A percentile compares a stretch with the other conserved stretches of the same genome.
Conservation (phyloP, 305 asterid genomes). For the Solanum hybrid region DNA sequence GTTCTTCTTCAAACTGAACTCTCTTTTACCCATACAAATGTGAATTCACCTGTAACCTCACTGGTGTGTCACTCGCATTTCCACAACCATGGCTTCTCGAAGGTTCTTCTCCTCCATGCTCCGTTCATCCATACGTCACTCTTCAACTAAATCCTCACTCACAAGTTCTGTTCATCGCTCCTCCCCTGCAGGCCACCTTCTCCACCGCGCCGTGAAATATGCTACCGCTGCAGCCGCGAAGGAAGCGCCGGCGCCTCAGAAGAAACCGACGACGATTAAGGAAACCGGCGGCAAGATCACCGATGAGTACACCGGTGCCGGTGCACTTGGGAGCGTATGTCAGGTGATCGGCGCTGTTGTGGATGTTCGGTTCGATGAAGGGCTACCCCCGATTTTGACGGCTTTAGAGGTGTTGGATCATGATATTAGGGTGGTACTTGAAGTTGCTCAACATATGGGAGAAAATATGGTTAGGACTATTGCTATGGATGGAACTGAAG, state of each 20-base stretch:
- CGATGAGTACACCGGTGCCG: constrained; percentile 45
- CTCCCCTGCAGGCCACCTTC: constrained; percentile 28
- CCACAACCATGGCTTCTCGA: constrained; percentile 36
- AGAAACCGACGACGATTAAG: background rate
- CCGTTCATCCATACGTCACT: constrained; percentile 29
- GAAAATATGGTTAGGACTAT: constrained; percentile 56
- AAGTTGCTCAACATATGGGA: constrained; percentile 69
- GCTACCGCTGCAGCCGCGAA: constrained; percentile 31
- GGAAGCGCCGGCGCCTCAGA: constrained; percentile 13
- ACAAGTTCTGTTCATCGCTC: constrained; percentile 16
- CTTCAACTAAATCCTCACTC: constrained; percentile 20
- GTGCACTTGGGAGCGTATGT: constrained; percentile 48
- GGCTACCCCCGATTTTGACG: constrained; percentile 49
- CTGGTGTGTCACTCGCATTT: background rate
- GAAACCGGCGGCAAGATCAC: constrained; percentile 28
- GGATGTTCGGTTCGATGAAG: constrained; percentile 49
- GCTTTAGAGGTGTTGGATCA: constrained; percentile 53
- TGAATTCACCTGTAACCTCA: background rate
- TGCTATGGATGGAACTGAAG: constrained; percentile 98
- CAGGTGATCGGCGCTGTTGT: constrained; percentile 70
- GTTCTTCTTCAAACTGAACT: background rate
- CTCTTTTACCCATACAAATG: background rate
- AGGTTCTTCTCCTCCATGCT: constrained; percentile 39
- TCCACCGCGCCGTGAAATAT: constrained; percentile 28
- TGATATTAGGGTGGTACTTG: constrained; percentile 49